Base-by-base conservation (phyloP, 805 yeast species). In the Clavispora phyllophila region DNA sequence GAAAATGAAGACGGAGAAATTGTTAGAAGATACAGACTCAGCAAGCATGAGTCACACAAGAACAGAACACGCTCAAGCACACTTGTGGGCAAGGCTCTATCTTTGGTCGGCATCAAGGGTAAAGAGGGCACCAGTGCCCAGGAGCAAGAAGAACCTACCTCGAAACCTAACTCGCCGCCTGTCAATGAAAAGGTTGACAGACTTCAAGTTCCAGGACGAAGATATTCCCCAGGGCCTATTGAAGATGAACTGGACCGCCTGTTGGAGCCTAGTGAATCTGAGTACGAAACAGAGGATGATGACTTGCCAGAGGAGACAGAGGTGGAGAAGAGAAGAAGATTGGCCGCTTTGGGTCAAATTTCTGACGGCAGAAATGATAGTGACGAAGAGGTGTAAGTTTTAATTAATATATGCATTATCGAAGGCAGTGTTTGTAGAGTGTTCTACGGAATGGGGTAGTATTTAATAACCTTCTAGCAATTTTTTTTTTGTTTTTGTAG, bases 1-100 rank as follows among this genome's bases (percentile, higher is more conserved):
- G 99, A 91, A 62, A 86, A 89, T 55, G 87, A 79, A 36, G 96
- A 90, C 10, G 99, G 98, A 49, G 98, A 91, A 53, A 79, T 93
- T 43, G 70, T 93, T 36, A 80, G 96, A 56, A 73, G 96, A 41
- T 91, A 89, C 63, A 70, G 42, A 53, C 81, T 90, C 40, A 86
- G 82, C 54, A 75, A 78, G 3, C 87, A 81, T 50, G 47, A 41
- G 9, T 43, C 42, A 13, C 27, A 41, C 23, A 38, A 33, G 26
- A 49, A 41, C 45, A 39, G 75, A 50, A 49, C 59, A 4, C 61
- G 76, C 20, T 66, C 79, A 2, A 58, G 65, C 2, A 61, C 78
- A 4, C 60, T 72, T 37, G 62, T 70, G 6, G 62, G 54, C 34
- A 73, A 66, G 45, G 83, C 84, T 1, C 65, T 81, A 27, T 66